Conservation (phyloP, 306 rosid genomes). For the Cucumis cinereus region DNA sequence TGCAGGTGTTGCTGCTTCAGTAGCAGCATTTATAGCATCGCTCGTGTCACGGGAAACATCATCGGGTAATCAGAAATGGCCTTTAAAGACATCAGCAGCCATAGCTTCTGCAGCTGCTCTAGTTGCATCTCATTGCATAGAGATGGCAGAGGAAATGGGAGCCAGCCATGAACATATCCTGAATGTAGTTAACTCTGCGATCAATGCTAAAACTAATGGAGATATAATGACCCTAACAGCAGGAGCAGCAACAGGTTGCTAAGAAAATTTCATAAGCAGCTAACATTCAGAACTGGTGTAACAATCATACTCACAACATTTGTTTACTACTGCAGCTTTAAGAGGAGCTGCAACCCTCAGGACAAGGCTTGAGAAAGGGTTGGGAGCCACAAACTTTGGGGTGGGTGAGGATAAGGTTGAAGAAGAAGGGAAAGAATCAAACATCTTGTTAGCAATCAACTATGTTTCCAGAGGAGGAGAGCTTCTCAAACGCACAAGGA, state of each 20-base stretch:
- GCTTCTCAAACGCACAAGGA: constrained; percentile 91
- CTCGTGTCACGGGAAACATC: constrained; percentile 39
- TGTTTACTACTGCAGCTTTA: constrained; percentile 34
- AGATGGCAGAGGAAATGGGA: constrained; percentile 95
- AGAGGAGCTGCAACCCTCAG: constrained; percentile 76
- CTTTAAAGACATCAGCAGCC: constrained; percentile 43
- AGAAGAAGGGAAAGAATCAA: constrained; percentile 50
- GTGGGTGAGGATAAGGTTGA: constrained; percentile 39
- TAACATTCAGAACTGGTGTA: not conserved
- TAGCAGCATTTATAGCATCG: constrained; percentile 70
- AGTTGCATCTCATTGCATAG: constrained; percentile 95
- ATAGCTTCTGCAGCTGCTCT: constrained; percentile 85
- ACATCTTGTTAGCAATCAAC: constrained; percentile 43
- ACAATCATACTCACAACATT: not conserved
- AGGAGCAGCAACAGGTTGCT: constrained; percentile 86
- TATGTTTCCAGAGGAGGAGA: constrained; percentile 63
- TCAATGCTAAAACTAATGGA: constrained; percentile 74
- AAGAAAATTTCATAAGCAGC: not conserved
- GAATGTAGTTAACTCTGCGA: constrained; percentile 66
- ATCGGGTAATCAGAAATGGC: constrained; percentile 23
- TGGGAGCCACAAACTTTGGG: constrained; percentile 44
- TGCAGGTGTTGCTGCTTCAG: constrained; percentile 91
- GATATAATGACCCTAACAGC: constrained; percentile 92
- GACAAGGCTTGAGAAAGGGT: constrained; percentile 55
- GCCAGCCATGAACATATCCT: constrained; percentile 65